Evolutionary conservation across 2,329 filamentous ascomycete genomes (phyloP).

Genomic region (Xenoacremonium recifei): DNA sequence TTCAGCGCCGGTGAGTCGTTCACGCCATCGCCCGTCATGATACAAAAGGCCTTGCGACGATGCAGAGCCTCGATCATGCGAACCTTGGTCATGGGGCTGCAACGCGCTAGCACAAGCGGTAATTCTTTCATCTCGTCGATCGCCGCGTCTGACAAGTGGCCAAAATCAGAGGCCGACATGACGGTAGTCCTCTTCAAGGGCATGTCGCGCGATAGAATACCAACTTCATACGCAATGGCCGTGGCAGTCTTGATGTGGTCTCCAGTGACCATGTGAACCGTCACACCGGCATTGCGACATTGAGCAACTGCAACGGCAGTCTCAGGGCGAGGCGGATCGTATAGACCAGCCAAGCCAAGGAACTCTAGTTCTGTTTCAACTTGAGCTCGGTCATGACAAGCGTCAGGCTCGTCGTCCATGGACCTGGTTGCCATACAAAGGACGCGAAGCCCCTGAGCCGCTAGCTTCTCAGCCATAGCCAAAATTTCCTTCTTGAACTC

Average conservation of each 20-base stretch:
- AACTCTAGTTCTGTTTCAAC: constrained; percentile 60
- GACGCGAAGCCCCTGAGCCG: constrained; percentile 64
- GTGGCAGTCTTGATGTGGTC: constrained; percentile 68
- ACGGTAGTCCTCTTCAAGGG: constrained; percentile 43
- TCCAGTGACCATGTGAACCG: constrained; percentile 69
- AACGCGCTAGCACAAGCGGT: constrained; percentile 67
- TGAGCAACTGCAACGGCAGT: constrained; percentile 59
- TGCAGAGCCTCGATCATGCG: constrained; percentile 74
- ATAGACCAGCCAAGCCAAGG: constrained; percentile 69
- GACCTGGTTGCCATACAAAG: constrained; percentile 61
- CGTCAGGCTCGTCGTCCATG: constrained; percentile 35
- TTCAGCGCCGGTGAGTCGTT: constrained; percentile 74
- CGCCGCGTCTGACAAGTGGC: constrained; percentile 58
- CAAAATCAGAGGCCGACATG: constrained; percentile 64
- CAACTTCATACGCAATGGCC: constrained; percentile 64
- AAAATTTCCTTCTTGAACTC: constrained; percentile 46
- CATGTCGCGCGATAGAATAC: constrained; percentile 48
- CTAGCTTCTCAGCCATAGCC: constrained; percentile 54
- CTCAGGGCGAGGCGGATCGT: constrained; percentile 69
- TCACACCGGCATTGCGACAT: constrained; percentile 61
- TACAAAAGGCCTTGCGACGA: constrained; percentile 64
- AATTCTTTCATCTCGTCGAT: constrained; percentile 61
- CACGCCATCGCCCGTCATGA: constrained; percentile 75
- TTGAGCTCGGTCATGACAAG: constrained; percentile 46
- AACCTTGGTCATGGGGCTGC: constrained; percentile 70